These are phyloP conservation scores for Neurospora sp. DNA, from an alignment of 495 filamentous ascomycete genomes.

Conservation along the genomic window DNA sequence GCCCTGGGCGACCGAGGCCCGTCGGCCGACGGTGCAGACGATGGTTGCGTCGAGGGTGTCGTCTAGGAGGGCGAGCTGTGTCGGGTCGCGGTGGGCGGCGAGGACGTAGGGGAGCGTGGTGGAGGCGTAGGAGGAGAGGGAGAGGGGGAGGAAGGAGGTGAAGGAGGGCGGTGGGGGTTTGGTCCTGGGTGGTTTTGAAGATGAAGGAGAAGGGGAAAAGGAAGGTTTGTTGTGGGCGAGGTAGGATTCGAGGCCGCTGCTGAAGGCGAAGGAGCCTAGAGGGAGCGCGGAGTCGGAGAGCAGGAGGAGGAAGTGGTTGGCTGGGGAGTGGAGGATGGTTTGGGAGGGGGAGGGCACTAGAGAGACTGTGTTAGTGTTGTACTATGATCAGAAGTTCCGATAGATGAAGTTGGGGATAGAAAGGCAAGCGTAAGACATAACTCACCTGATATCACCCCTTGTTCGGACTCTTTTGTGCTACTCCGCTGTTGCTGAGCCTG, in stretches of 20 bases:
- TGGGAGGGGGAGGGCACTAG: not conserved
- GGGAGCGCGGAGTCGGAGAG: conserved; percentile 94
- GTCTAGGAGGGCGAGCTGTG: conserved; percentile 51
- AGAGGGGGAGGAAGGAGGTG: conserved; percentile 66
- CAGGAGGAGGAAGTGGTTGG: conserved; percentile 71
- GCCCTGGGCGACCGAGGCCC: conserved; percentile 78
- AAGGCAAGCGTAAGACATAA: too few species aligned
- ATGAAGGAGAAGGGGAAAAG: conserved; percentile 5
- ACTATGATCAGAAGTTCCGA: too few species aligned
- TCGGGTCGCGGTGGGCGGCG: conserved; percentile 57
- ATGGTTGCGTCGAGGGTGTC: conserved; percentile 79
- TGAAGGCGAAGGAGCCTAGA: conserved; percentile 94
- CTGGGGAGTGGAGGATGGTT: conserved; percentile 6
- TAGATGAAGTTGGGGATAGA: too few species aligned
- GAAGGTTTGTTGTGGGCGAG: conserved; percentile 59
- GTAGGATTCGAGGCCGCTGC: conserved; percentile 86
- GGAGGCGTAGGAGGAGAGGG: conserved; percentile 65
- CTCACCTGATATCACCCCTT: not conserved
- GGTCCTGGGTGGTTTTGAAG: conserved; percentile 1
- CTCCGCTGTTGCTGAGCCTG: conserved; percentile 2
- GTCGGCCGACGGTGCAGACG: conserved; percentile 75
- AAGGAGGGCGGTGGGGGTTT: conserved; percentile 39
- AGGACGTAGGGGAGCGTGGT: conserved; percentile 80
- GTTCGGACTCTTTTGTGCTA: not conserved
- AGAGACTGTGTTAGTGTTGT: not conserved